phyloP scores from a whole-genome alignment of 495 filamentous ascomycete species.

The Penicillium simplicissimum region DNA sequence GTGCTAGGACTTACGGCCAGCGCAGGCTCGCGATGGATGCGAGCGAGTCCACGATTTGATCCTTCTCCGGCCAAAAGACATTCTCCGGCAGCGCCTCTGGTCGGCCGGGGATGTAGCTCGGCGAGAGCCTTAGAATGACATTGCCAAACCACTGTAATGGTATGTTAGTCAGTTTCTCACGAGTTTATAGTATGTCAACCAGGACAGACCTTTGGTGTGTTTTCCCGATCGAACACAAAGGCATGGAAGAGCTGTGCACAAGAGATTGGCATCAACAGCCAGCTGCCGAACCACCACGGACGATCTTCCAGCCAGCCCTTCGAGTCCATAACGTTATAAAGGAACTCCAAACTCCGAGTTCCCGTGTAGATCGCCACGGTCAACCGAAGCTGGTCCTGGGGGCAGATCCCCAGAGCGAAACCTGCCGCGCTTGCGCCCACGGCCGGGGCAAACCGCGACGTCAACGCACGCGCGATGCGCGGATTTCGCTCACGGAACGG shows the following conservation, averaged over 20 bases:
- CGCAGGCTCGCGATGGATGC: conserved; percentile 75
- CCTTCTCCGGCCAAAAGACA: conserved; percentile 72
- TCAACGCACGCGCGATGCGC: conserved; percentile 67
- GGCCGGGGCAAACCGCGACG: conserved; percentile 79
- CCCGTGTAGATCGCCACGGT: conserved; percentile 77
- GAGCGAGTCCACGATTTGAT: conserved; percentile 78
- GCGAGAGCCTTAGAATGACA: conserved; percentile 71
- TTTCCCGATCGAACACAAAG: conserved; percentile 89
- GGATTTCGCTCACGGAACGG: conserved; percentile 85
- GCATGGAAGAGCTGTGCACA: conserved; percentile 90
- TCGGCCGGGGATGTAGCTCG: conserved; percentile 73
- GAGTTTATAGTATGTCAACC: not conserved
- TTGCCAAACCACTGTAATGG: conserved; percentile 60
- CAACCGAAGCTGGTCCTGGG: conserved; percentile 72
- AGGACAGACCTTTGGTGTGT: conserved; percentile 62
- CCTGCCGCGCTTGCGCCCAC: conserved; percentile 86
- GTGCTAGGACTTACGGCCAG: conserved; percentile 71
- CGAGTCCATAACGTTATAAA: conserved; percentile 80
- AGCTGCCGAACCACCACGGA: conserved; percentile 93
- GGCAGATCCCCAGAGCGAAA: conserved; percentile 75
- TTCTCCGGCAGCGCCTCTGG: conserved; percentile 67
- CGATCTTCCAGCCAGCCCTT: conserved; percentile 74
- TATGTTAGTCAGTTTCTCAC: conserved; percentile 14
- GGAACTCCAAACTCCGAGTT: conserved; percentile 79
- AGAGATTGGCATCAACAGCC: conserved; percentile 91